Base-by-base conservation (phyloP, 306 rosid genomes). In the Citrullus colocynthis region DNA sequence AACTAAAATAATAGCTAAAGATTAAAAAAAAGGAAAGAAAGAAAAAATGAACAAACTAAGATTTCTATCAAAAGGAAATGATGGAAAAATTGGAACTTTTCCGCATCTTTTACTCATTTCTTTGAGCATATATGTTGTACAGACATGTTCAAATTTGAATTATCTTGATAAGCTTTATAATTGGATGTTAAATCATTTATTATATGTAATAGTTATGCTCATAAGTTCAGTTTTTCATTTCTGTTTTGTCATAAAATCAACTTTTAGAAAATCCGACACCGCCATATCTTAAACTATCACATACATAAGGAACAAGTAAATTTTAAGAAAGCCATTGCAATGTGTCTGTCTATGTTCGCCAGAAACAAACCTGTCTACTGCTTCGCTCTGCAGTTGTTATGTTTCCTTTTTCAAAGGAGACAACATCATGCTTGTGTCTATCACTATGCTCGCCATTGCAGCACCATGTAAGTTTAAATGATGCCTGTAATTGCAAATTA, bases 351-450 rank as follows among this genome's bases (percentile, higher is more conserved):
- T 32, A 54, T 0, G 60, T 52, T 17, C 48, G 60, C 70, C 66
- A 80, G 75, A 75, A 74, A 28, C 63, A 78, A 84, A 92, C 99
- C 96, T 95, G 99, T 90, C 83, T 90, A 88, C 97, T 95, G 83
- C 97, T 95, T 79, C 96, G 97, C 86, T 88, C 93, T 74, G 99
- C 93, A 76, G 99, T 92, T 75, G 93, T 92, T 82, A 95, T 95
- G 80, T 95, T 92, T 84, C 99, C 97, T 85, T 83, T 88, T 85
- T 95, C 97, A 76, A 95, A 95, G 77, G 97, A 95, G 80, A 95
- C 97, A 54, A 92, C 77, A 79, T 95, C 98, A 80, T 95, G 99
- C 85, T 92, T 88, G 86, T 90, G 88, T 80, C 91, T 96, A 83
- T 92, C 96, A 87, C 91, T 95, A 74, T 86, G 78, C 32, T 90